Evolutionary conservation across 768 basidiomycete species (phyloP).

Genomic region (Pleurotus eryngii): DNA sequence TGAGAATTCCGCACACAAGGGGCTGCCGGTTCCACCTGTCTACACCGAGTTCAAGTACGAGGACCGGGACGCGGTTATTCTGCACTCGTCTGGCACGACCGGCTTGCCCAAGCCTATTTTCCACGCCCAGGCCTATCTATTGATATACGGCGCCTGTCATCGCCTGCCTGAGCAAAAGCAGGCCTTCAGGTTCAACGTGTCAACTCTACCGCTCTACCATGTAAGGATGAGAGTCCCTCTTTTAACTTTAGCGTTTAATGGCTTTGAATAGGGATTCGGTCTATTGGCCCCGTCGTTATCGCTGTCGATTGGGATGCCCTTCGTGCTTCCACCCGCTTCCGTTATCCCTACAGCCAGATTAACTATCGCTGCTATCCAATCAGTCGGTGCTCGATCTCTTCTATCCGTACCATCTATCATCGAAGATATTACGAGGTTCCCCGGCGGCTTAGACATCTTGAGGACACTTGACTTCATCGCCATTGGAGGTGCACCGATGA

Average conservation of each 20-base stretch:
- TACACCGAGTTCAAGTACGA: conserved; percentile 19
- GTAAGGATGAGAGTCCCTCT: too few relatives aligned
- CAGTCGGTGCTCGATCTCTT: conserved; percentile 27
- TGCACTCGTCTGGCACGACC: conserved; percentile 50
- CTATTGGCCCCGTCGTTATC: conserved; percentile 31
- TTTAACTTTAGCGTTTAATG: not conserved
- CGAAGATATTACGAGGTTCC: conserved; percentile 29
- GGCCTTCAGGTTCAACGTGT: conserved; percentile 28
- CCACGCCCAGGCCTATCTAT: conserved; percentile 29
- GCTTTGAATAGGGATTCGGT: conserved; percentile 31
- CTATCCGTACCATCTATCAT: conserved; percentile 38
- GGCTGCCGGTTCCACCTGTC: conserved; percentile 21
- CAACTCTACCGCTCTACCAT: conserved; percentile 37
- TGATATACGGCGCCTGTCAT: conserved; percentile 32
- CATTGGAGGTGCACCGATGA: conserved; percentile 38
- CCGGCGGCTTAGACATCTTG: conserved; percentile 23
- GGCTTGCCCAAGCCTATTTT: conserved; percentile 47
- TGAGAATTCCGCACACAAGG: conserved; percentile 8
- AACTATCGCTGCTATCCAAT: conserved; percentile 19
- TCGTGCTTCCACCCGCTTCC: conserved; percentile 30
- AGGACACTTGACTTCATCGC: conserved; percentile 30
- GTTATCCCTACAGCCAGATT: conserved; percentile 33
- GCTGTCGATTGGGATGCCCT: conserved; percentile 34
- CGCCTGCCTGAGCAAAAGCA: conserved; percentile 27
- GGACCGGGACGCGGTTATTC: conserved; percentile 37